Conservation (phyloP, 1,284 basidiomycete species). For the Papiliotrema fonsecae region DNA sequence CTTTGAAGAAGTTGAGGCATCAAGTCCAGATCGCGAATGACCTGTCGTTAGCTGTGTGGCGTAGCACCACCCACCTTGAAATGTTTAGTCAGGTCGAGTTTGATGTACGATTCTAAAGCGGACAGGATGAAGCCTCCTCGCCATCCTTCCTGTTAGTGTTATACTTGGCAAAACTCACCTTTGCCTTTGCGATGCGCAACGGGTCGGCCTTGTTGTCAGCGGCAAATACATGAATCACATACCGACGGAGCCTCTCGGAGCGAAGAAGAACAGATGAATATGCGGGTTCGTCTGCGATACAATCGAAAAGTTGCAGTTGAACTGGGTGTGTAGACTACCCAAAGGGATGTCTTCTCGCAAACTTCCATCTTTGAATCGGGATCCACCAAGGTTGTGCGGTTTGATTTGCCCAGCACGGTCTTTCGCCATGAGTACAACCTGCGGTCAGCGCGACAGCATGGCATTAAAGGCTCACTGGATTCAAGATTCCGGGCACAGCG, state of each 20-base stretch:
- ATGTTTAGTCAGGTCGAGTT: conserved; percentile 90
- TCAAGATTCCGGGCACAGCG: conserved; percentile 48
- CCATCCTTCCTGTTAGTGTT: conserved; percentile 60
- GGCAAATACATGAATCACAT: conserved; percentile 41
- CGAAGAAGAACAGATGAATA: conserved; percentile 97
- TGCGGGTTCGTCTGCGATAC: conserved; percentile 95
- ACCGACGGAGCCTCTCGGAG: conserved; percentile 86
- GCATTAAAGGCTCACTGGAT: conserved; percentile 26
- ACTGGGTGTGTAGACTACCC: conserved; percentile 85
- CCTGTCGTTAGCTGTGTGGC: conserved; percentile 45
- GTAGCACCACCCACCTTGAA: conserved; percentile 60
- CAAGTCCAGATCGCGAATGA: conserved; percentile 87
- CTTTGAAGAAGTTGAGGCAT: conserved; percentile 83
- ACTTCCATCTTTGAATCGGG: conserved; percentile 86
- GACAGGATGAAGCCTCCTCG: conserved; percentile 91
- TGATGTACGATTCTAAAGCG: conserved; percentile 86
- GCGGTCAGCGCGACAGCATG: conserved; percentile 56
- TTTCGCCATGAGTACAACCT: conserved; percentile 91
- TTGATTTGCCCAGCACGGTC: conserved; percentile 71
- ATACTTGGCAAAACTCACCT: conserved; percentile 52
- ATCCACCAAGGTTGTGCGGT: conserved; percentile 88
- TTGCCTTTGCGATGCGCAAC: conserved; percentile 88
- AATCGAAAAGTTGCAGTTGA: conserved; percentile 92
- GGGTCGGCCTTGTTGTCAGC: conserved; percentile 49
- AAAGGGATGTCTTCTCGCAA: conserved; percentile 91